phyloP scores from a whole-genome alignment of 2,329 filamentous ascomycete genomes.

The Fusarium bactridioides region DNA sequence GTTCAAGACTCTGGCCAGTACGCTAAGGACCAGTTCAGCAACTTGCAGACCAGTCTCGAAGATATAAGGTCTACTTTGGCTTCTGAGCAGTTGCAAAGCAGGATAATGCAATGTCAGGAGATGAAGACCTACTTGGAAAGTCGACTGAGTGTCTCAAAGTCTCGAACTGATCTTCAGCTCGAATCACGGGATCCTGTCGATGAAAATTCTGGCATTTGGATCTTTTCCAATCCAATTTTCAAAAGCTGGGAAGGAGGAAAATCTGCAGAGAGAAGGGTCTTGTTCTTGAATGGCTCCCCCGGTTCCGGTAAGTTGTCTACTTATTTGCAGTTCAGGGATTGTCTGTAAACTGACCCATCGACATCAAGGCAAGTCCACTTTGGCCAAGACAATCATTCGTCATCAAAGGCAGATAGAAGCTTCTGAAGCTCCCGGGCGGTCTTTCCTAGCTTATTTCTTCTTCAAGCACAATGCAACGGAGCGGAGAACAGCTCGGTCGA shows the following conservation, averaged over 20 bases:
- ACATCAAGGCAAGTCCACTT: not conserved
- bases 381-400: not conserved
- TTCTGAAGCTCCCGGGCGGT: rapidly evolving
- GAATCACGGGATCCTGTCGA: rapidly evolving
- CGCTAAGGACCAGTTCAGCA: rapidly evolving
- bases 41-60: rapidly evolving
- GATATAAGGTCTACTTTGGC: not conserved
- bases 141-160: rapidly evolving
- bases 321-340: rapidly evolving
- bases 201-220: not conserved
- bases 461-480: not conserved
- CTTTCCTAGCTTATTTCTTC: not conserved
- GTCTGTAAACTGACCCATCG: rapidly evolving
- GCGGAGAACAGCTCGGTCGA: rapidly evolving
- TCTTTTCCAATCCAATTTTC: rapidly evolving
- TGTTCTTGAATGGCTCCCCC: not conserved
- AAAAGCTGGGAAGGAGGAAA: rapidly evolving
- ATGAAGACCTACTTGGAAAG: not conserved
- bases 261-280: rapidly evolving
- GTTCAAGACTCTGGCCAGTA: not conserved
- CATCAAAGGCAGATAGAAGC: rapidly evolving
- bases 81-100: not conserved
- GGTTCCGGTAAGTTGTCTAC: not conserved
- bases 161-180: rapidly evolving
- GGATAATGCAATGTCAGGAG: rapidly evolving